Conservation (phyloP, 2,329 filamentous ascomycete species). For the Venturia asperata region DNA sequence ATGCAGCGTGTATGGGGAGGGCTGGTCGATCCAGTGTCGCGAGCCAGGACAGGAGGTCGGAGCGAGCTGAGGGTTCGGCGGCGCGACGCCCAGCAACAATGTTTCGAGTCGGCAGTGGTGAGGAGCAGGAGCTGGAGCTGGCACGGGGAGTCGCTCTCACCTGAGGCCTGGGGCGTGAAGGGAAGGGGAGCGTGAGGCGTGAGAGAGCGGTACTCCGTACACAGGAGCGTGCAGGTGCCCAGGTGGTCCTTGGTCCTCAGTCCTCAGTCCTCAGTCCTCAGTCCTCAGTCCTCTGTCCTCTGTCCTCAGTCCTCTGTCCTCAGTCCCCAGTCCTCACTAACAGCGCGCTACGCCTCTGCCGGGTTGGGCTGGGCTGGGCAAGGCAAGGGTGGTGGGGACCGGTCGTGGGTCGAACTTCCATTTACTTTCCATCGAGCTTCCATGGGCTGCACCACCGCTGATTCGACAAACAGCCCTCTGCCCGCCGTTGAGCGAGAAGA, state of each 20-base stretch:
- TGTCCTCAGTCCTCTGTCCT: too few relatives aligned
- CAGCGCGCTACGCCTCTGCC: neutral
- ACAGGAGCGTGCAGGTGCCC: too few relatives aligned
- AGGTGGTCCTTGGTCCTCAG: too few relatives aligned
- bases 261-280: too few relatives aligned
- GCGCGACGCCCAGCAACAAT: neutral
- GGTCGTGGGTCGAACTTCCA: conserved; percentile 7
- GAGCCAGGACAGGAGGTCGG: too few relatives aligned
- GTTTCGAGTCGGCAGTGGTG: neutral
- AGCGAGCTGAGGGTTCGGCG: neutral
- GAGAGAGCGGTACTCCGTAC: neutral
- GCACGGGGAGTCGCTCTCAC: neutral
- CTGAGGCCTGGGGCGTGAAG: neutral
- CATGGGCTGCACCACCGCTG: neutral
- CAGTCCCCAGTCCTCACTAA: neutral
- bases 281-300: too few relatives aligned
- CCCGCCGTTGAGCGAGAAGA: neutral
- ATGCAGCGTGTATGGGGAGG: neutral
- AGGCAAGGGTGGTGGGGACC: conserved; percentile 2
- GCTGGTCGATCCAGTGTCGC: conserved; percentile 2
- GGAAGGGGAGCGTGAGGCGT: neutral
- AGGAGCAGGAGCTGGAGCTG: neutral
- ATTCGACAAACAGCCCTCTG: neutral
- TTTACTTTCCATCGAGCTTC: conserved; percentile 8
- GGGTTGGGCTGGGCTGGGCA: neutral